A percentile compares a stretch with the other conserved stretches of the same genome.
Conservation (phyloP, 257 asterid species). For the Verbascum thapsus region DNA sequence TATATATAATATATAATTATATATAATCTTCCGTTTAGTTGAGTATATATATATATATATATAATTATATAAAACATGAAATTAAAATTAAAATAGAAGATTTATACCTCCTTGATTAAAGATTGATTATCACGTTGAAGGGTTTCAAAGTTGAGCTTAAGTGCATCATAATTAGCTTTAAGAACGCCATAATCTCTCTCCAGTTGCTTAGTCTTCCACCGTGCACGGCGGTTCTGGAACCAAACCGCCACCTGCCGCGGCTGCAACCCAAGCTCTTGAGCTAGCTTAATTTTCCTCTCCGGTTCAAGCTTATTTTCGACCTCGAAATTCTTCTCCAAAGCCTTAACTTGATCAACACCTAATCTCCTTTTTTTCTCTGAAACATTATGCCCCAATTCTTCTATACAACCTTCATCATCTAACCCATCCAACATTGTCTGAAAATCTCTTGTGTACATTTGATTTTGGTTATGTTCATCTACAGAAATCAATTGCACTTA, state of each 20-base stretch:
- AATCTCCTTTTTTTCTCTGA: slow-evolving; percentile 78
- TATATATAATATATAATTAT: too few species aligned
- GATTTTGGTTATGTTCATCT: slow-evolving; percentile 52
- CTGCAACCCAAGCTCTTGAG: slow-evolving; percentile 85
- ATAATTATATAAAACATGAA: background rate
- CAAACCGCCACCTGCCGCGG: slow-evolving; percentile 98
- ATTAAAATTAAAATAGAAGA: background rate
- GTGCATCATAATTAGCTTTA: slow-evolving; percentile 68
- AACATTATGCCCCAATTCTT: slow-evolving; percentile 59
- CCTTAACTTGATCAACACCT: slow-evolving; percentile 81
- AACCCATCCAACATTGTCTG: slow-evolving; percentile 72
- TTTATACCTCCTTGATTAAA: slow-evolving; percentile 58
- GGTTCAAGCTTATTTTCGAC: slow-evolving; percentile 96
- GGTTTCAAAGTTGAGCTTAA: slow-evolving; percentile 54
- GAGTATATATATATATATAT: too few species aligned
- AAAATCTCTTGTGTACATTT: slow-evolving; percentile 59
- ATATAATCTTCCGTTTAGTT: too few species aligned
- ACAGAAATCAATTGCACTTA: background rate
- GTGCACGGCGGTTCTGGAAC: slow-evolving; percentile 97
- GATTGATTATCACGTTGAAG: slow-evolving; percentile 68
- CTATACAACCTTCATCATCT: slow-evolving; percentile 76
- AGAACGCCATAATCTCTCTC: slow-evolving; percentile 85
- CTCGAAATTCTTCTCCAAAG: slow-evolving; percentile 90
- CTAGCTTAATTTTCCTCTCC: slow-evolving; percentile 81
- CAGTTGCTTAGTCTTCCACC: slow-evolving; percentile 92